Evolutionary conservation across 2,329 filamentous ascomycete species (phyloP).

Genomic region (Incumbomyces delicatus): DNA sequence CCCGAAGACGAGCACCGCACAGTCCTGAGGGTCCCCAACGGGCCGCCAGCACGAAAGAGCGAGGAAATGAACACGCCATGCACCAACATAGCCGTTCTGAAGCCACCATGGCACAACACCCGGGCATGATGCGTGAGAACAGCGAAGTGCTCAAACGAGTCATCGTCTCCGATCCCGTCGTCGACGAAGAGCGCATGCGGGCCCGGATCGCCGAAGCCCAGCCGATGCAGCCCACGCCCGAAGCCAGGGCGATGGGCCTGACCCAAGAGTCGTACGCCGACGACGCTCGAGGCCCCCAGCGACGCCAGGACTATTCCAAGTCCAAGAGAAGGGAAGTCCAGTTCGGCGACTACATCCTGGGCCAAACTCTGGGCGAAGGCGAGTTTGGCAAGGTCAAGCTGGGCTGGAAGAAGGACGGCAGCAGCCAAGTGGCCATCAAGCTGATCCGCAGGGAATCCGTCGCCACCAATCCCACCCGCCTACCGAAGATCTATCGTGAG

Average conservation of each 20-base stretch:
- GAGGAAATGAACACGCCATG: slow-evolving; percentile 27
- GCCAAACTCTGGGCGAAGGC: slow-evolving; percentile 91
- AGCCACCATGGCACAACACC: slow-evolving; percentile 34
- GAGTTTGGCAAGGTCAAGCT: slow-evolving; percentile 99
- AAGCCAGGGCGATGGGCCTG: slow-evolving; percentile 39
- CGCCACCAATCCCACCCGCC: slow-evolving; percentile 73
- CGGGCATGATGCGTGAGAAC: slow-evolving; percentile 52
- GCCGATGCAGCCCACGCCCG: slow-evolving; percentile 29
- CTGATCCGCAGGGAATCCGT: slow-evolving; percentile 87
- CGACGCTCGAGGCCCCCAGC: slow-evolving; percentile 31
- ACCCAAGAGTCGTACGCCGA: slow-evolving; percentile 40
- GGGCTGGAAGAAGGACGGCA: slow-evolving; percentile 94
- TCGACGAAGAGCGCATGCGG: slow-evolving; percentile 61
- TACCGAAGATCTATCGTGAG: slow-evolving; percentile 96
- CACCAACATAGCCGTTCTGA: slow-evolving; percentile 25
- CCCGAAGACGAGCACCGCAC: slow-evolving; percentile 38
- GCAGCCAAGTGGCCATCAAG: slow-evolving; percentile 93
- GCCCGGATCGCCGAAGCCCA: slow-evolving; percentile 57
- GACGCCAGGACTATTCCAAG: slow-evolving; percentile 50
- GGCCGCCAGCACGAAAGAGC: slow-evolving; percentile 32
- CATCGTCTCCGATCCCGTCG: slow-evolving; percentile 64
- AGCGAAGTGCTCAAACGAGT: slow-evolving; percentile 71
- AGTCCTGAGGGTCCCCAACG: slow-evolving; percentile 38
- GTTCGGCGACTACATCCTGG: slow-evolving; percentile 91
- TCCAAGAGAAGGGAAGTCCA: slow-evolving; percentile 63